These are phyloP conservation scores for Chlorella sp. DNA, from an alignment of 139 green algal genomes.

Conservation along the genomic window DNA sequence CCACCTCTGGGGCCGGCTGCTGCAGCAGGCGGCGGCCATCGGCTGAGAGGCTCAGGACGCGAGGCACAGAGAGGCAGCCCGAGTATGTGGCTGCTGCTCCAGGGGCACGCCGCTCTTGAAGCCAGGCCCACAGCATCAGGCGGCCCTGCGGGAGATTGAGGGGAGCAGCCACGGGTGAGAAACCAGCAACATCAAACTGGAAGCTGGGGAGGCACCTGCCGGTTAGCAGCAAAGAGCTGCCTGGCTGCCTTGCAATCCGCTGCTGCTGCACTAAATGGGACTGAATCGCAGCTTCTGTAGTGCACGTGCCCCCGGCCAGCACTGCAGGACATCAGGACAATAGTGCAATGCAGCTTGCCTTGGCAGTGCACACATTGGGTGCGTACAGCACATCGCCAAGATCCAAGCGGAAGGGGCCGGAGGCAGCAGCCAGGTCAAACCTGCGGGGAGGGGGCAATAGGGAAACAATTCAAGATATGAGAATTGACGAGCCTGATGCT, in stretches of 20 bases:
- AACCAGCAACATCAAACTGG: no score
- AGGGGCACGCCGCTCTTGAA: slow-evolving; percentile 83
- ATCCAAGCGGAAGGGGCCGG: slow-evolving; percentile 65
- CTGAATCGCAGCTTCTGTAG: no score
- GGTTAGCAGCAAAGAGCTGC: no score
- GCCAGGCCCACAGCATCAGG: slow-evolving; percentile 86
- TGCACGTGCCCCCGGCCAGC: no score
- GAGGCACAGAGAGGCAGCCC: slow-evolving; percentile 83
- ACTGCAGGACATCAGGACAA: no score
- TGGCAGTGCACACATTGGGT: slow-evolving; percentile 59
- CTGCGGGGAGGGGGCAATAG: background rate
- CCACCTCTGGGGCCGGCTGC: slow-evolving; percentile 53
- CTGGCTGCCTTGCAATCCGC: no score
- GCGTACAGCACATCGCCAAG: slow-evolving; percentile 74
- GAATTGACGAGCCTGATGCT: no score
- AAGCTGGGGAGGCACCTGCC: no score
- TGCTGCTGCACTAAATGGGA: no score
- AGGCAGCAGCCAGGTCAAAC: slow-evolving; percentile 53
- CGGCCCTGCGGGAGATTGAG: slow-evolving; percentile 62
- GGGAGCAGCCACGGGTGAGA: no score
- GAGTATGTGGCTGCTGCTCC: slow-evolving; percentile 77
- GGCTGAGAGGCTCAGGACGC: slow-evolving; percentile 57
- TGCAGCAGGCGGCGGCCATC: slow-evolving; percentile 54
- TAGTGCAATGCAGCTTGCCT: background rate
- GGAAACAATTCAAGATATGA: no score